Percentiles rank a stretch among this genome's conserved stretches.
Conservation (phyloP, 176 grass and related monocot genomes). For the sorghum (Sorghum bicolor) region DNA sequence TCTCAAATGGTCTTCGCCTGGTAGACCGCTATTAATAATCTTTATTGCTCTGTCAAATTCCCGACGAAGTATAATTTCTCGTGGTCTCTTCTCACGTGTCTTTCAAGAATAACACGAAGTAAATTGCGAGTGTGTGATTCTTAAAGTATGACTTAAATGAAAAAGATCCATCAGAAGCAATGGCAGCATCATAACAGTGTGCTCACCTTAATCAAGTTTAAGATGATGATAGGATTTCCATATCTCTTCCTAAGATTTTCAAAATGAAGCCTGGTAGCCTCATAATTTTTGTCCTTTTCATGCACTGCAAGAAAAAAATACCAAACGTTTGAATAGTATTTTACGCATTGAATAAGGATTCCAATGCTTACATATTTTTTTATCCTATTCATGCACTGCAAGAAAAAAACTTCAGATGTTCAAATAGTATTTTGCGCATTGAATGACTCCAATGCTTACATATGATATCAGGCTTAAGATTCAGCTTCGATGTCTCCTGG, state of each 20-base stretch:
- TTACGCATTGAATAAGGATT: not conserved
- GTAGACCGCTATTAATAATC: slow-evolving; percentile 70
- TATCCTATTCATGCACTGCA: slow-evolving; percentile 59
- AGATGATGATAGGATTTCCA: slow-evolving; percentile 90
- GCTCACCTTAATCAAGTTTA: slow-evolving; percentile 94
- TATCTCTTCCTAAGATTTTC: slow-evolving; percentile 89
- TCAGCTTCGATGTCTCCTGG: slow-evolving; percentile 90
- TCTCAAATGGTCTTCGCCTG: slow-evolving; percentile 63
- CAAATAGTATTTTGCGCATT: not conserved
- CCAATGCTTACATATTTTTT: slow-evolving; percentile 61
- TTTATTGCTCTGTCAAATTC: slow-evolving; percentile 86
- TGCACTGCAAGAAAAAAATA: slow-evolving; percentile 38
- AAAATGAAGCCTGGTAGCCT: slow-evolving; percentile 92
- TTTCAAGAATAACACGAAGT: slow-evolving; percentile 34
- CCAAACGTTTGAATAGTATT: slow-evolving; percentile 18
- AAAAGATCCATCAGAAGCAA: slow-evolving; percentile 16
- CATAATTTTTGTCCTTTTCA: slow-evolving; percentile 72
- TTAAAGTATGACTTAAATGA: slow-evolving; percentile 2
- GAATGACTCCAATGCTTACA: slow-evolving; percentile 54
- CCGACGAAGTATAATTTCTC: slow-evolving; percentile 77
- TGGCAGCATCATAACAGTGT: not conserved
- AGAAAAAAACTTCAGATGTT: slow-evolving; percentile 9
- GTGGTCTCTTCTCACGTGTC: slow-evolving; percentile 75
- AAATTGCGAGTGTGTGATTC: slow-evolving; percentile 18
- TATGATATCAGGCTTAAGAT: slow-evolving; percentile 90